Evolutionary conservation across 192 early-diverging fungal genomes (phyloP).

Genomic region (Jimgerdemannia lactiflua): DNA sequence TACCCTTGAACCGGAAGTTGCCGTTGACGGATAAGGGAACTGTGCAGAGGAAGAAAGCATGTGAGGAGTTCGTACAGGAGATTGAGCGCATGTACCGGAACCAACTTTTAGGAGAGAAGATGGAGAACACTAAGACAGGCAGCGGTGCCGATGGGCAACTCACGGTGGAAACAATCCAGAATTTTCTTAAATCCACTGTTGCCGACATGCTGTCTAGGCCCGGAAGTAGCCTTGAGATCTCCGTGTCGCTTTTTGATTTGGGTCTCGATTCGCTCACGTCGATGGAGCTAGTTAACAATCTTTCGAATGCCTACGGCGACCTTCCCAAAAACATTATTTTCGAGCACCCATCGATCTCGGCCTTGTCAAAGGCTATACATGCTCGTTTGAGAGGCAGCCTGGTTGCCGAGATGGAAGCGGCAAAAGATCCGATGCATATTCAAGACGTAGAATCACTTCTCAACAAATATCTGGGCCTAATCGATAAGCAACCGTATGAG

Average conservation of each 20-base stretch:
- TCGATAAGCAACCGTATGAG: slow-evolving; percentile 3
- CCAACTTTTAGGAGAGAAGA: slow-evolving; percentile 14
- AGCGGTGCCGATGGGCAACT: neutral
- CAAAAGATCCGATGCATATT: slow-evolving; percentile 1
- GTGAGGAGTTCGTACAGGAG: slow-evolving; percentile 39
- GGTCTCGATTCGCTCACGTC: slow-evolving; percentile 26
- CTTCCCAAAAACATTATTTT: slow-evolving; percentile 27
- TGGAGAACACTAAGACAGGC: no score
- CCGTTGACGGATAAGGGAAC: slow-evolving; percentile 29
- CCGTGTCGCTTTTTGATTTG: slow-evolving; percentile 21
- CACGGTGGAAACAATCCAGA: neutral
- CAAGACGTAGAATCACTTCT: slow-evolving; percentile 10
- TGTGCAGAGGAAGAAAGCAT: slow-evolving; percentile 33
- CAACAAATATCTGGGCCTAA: slow-evolving; percentile 6
- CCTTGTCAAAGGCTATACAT: slow-evolving; percentile 7
- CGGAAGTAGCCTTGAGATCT: slow-evolving; percentile 3
- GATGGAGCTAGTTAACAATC: slow-evolving; percentile 20
- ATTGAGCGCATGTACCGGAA: slow-evolving; percentile 55
- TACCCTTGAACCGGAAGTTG: slow-evolving; percentile 11
- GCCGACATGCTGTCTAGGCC: slow-evolving; percentile 13
- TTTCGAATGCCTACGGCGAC: slow-evolving; percentile 2
- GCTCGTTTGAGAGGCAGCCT: no score
- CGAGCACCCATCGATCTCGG: slow-evolving; percentile 14
- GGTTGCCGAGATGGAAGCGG: neutral
- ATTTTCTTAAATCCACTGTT: slow-evolving; percentile 5